Conservation (phyloP, 345 rosid genomes). For the Gossypium raimondii region DNA sequence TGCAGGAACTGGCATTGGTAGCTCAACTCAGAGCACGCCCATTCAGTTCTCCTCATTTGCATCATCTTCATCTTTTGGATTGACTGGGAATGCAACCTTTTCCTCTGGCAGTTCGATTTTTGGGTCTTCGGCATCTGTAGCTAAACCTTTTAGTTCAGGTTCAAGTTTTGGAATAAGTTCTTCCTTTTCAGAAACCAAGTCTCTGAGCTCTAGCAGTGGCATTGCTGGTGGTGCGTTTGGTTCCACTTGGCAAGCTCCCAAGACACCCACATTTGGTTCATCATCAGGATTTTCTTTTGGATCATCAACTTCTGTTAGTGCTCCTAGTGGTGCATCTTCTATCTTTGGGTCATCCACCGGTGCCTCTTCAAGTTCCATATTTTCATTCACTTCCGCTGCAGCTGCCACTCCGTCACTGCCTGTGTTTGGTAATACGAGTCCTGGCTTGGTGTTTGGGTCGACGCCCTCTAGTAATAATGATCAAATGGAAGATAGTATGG, state of each 20-base stretch:
- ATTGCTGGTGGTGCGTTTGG: conserved; percentile 39
- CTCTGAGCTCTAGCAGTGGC: conserved; percentile 42
- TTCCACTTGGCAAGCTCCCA: conserved; percentile 53
- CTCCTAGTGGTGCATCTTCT: conserved; percentile 23
- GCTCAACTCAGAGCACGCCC: conserved; percentile 48
- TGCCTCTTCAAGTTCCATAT: conserved; percentile 38
- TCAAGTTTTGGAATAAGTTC: conserved; percentile 45
- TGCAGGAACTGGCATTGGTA: conserved; percentile 36
- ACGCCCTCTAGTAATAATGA: conserved; percentile 49
- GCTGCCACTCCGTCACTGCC: conserved; percentile 41
- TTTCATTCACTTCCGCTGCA: conserved; percentile 47
- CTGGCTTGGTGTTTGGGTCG: conserved; percentile 48
- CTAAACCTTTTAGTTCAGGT: conserved; percentile 39
- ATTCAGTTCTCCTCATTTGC: conserved; percentile 46
- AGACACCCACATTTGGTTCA: conserved; percentile 41
- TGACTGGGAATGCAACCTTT: conserved; percentile 36
- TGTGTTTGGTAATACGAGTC: conserved; percentile 39
- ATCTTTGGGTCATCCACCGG: conserved; percentile 47
- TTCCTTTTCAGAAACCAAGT: conserved; percentile 29
- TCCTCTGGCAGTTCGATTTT: conserved; percentile 45
- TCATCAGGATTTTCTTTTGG: conserved; percentile 40
- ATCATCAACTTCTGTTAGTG: conserved; percentile 36
- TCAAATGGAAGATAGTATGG: conserved; percentile 97
- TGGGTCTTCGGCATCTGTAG: conserved; percentile 43
- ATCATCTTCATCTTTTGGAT: conserved; percentile 44